Base-by-base conservation (phyloP, 2,329 filamentous ascomycete species). In the Scedosporium apiospermum region DNA sequence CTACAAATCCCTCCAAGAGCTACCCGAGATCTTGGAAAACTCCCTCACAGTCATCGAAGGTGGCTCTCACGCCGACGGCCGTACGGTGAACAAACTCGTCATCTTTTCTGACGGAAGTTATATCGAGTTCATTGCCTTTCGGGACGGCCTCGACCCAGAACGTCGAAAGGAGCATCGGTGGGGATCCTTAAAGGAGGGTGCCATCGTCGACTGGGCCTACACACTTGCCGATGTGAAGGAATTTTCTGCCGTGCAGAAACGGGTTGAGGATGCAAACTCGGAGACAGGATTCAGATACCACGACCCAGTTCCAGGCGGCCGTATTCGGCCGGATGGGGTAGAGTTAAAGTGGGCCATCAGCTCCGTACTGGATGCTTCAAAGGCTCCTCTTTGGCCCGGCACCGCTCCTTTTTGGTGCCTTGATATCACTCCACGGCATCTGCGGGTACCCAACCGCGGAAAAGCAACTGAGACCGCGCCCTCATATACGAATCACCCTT, bases 401-500 rank as follows among this genome's bases (percentile, higher is more conserved):
- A 73, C 74, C 14, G 68, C 86, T 10, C 87, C 87, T 0, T 89
- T 89, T 67, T 89, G 82, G 78, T 87, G 84, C 67, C 78, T 88
- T 57, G 87, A 90, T 69, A 72, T 82, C 12, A 88, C 86, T 1
- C 73, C 78, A 2, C 71, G 87, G 6, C 66, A 73, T n/a, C 69
- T 83, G 2, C 73, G 87, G 0, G 86, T 88, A 2, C 84, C 86
- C 6, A 30, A 55, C 12, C 51, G 12, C 51, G 23, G 12, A 14
- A 4, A 55, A 12, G 21, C 18, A 3, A 14, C 23, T 1, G 51
- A 23, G 7, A n/a, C 21, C 12, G 6, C 51, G 21, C 51, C 21
- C 18, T 6, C 51, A 10, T 26, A 55, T 14, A 55, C 51, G 10
- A 55, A 23, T 3, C 51, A 55, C 51, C 18, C 51, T 14, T 55